phyloP scores from a whole-genome alignment of 139 green algal genomes.

The Chlamydomonas schloesseri region DNA sequence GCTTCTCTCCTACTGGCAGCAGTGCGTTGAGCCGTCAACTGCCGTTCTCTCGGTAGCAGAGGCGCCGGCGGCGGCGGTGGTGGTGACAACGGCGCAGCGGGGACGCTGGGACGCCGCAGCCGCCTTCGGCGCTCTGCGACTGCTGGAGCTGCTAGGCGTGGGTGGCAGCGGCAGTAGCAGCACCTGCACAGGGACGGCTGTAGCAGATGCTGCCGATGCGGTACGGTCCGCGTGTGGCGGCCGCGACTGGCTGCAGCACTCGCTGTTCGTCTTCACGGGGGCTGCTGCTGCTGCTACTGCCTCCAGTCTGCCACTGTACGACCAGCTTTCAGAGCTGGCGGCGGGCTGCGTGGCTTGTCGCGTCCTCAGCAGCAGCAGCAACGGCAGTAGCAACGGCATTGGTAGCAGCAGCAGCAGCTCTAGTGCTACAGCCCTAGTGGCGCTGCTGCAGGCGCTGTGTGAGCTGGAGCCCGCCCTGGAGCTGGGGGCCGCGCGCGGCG shows the following conservation, averaged over 20 bases:
- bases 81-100: not conserved
- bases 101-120: not conserved
- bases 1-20: too few relatives aligned
- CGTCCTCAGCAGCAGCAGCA: too few relatives aligned
- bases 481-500: not conserved
- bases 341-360: slow-evolving; percentile 17
- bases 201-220: too few relatives aligned
- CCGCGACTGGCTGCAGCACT: too few relatives aligned
- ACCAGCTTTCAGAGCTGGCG: not conserved
- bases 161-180: not conserved
- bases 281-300: not conserved
- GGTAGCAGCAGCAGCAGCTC: too few relatives aligned
- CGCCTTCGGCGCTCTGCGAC: not conserved
- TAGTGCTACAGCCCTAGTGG: not conserved
- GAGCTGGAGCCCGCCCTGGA: slow-evolving; percentile 3
- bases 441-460: not conserved
- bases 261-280: too few relatives aligned
- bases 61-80: not conserved
- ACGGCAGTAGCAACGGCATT: too few relatives aligned
- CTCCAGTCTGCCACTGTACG: not conserved
- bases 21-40: not conserved
- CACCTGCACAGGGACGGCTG: not conserved
- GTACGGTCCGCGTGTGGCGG: not conserved
- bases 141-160: slow-evolving; percentile 3
- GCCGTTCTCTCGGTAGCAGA: not conserved